A percentile compares a stretch with the other conserved stretches of the same genome.
phyloP scores from a whole-genome alignment of 1,284 basidiomycete genomes.

The Ganoderma sinense region DNA sequence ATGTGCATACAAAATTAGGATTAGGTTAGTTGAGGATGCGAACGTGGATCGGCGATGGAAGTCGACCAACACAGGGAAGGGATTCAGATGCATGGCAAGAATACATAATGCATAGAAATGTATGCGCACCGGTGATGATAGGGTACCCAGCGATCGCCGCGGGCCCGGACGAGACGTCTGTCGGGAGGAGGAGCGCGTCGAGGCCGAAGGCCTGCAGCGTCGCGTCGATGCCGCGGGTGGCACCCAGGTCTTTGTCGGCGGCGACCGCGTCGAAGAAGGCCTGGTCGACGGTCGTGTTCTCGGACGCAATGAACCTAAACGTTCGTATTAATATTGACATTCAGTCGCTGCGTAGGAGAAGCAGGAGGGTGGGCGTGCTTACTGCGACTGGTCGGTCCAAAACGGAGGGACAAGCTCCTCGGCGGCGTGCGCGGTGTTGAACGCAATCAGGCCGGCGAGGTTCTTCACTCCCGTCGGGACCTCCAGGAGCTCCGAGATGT shows the following conservation, averaged over 20 bases:
- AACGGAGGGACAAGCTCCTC: constrained; percentile 50
- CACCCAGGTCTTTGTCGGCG: constrained; percentile 46
- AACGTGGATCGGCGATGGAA: too few relatives aligned
- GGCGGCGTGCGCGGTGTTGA: constrained; percentile 50
- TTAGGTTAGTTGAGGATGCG: too few relatives aligned
- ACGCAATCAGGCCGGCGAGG: constrained; percentile 50
- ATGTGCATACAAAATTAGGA: neutral
- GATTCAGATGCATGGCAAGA: too few relatives aligned
- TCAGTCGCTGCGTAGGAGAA: neutral
- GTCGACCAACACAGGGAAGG: too few relatives aligned
- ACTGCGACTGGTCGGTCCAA: constrained; percentile 50
- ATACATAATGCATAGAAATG: neutral
- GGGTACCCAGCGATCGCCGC: constrained; percentile 67
- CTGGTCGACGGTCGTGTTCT: constrained; percentile 46
- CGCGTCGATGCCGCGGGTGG: constrained; percentile 53
- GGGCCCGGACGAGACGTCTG: constrained; percentile 45
- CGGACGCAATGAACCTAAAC: constrained; percentile 46
- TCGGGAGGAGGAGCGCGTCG: constrained; percentile 66
- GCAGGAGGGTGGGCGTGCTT: constrained; percentile 18
- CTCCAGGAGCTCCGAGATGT: constrained; percentile 42
- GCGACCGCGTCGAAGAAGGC: constrained; percentile 48
- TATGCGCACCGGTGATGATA: constrained; percentile 55
- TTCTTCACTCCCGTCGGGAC: constrained; percentile 46
- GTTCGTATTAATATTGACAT: neutral
- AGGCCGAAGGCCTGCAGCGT: constrained; percentile 49